phyloP scores from a whole-genome alignment of 306 rosid species.

The Cicer arietinum region DNA sequence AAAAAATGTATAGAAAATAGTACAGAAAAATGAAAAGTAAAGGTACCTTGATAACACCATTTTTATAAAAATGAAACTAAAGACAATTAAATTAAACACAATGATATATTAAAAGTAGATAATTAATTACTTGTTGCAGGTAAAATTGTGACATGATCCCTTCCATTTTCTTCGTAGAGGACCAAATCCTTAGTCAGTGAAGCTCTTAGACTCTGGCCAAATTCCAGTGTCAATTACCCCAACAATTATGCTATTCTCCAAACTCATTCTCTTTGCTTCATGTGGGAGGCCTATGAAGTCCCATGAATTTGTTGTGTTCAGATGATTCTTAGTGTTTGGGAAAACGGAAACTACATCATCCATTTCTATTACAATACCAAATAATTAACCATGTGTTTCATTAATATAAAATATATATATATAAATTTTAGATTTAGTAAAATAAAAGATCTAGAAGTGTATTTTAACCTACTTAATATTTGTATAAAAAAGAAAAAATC shows the following conservation, averaged over 20 bases:
- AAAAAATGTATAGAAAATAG: too few species aligned
- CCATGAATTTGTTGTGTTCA: slow-evolving; percentile 59
- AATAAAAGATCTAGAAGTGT: too few species aligned
- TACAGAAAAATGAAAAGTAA: too few species aligned
- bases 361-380: slow-evolving; percentile 37
- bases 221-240: slow-evolving; percentile 54
- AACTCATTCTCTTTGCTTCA: background rate
- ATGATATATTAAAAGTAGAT: background rate
- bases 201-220: slow-evolving; percentile 58
- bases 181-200: slow-evolving; percentile 52
- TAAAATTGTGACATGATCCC: slow-evolving; percentile 51
- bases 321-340: background rate
- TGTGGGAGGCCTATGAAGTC: slow-evolving; percentile 49
- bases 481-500: too few species aligned
- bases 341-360: slow-evolving; percentile 51
- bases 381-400: too few species aligned
- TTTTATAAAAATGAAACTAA: too few species aligned
- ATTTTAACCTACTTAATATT: too few species aligned
- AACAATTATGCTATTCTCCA: slow-evolving; percentile 47
- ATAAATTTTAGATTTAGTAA: too few species aligned
- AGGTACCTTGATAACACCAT: too few species aligned
- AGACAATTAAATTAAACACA: too few species aligned
- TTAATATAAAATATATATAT: too few species aligned
- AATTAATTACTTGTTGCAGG: slow-evolving; percentile 55
- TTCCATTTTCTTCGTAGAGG: slow-evolving; percentile 61